Percentiles rank a stretch among this genome's conserved stretches.
These are phyloP conservation scores for Mycena rebaudengoi DNA, from an alignment of 768 basidiomycete species.

Conservation along the genomic window DNA sequence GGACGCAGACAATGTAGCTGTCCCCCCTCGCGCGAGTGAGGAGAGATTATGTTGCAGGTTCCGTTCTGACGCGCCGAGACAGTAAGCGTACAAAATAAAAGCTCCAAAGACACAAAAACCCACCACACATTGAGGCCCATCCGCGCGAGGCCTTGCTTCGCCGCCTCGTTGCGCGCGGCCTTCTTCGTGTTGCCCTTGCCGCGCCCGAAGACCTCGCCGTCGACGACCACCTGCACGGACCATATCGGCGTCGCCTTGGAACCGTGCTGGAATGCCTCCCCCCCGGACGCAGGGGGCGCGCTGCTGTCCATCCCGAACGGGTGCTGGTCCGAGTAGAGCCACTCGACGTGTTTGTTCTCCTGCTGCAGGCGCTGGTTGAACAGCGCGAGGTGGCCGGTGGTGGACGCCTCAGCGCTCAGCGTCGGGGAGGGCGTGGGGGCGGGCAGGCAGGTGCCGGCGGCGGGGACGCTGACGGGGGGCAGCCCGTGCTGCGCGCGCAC, in stretches of 20 bases:
- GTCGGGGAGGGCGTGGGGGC: constrained; percentile 31
- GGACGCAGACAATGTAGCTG: constrained; percentile 36
- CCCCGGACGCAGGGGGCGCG: constrained; percentile 1
- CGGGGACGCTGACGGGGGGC: constrained; percentile 46
- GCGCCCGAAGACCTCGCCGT: constrained; percentile 64
- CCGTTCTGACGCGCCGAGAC: constrained; percentile 43
- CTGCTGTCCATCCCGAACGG: constrained; percentile 4
- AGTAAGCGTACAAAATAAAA: not conserved
- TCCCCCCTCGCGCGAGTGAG: constrained; percentile 65
- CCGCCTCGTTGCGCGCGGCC: constrained; percentile 82
- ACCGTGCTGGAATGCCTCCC: constrained; percentile 23
- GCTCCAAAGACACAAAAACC: constrained; percentile 31
- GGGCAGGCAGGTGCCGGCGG: constrained; percentile 27
- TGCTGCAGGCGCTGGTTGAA: constrained; percentile 84
- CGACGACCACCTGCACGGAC: constrained; percentile 71
- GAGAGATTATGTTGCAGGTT: constrained; percentile 65
- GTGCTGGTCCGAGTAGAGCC: constrained; percentile 65
- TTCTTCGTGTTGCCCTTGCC: constrained; percentile 83
- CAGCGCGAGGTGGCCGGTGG: constrained; percentile 73
- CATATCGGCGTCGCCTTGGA: constrained; percentile 78
- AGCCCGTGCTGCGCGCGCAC: constrained; percentile 77
- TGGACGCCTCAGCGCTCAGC: constrained; percentile 31
- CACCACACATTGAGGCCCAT: constrained; percentile 66
- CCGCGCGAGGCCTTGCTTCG: constrained; percentile 71
- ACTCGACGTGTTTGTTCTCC: constrained; percentile 64